Evolutionary conservation across 2,329 filamentous ascomycete genomes (phyloP), one percentile per base, ranked within the genome.

Genomic region (Arthrinium puccinioides): DNA sequence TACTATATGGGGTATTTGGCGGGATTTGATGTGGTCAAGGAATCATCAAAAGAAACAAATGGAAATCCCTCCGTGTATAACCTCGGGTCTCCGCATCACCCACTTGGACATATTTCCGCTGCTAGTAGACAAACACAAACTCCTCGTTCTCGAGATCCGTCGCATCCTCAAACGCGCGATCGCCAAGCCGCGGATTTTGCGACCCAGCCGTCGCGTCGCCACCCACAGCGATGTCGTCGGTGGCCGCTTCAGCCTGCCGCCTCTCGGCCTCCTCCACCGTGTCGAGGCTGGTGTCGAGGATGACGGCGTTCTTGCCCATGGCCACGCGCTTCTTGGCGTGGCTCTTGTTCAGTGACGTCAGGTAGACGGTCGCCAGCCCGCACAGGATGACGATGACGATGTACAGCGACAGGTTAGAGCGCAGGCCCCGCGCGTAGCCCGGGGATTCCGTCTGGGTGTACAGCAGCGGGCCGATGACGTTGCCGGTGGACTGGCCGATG

Each of bases 391-490:
- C 66, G n/a, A 84, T 67, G 2, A 71, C 54, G 16, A 76, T 60
- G 54, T 83, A 84, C 38, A 85, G 66, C 10, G 66, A 64, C 4
- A 84, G 63, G 44, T 81, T 82, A 2, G 74, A 70, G 2, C 69
- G 62, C 1, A 84, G 58, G 4, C 80, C 79, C 5, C 73, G 61
- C 4, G 60, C 60, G 38, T 81, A 81, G 2, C 66, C 53, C 0
- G 76, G 76, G 6, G 69, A 70, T 39, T 80, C 73, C 0, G 67
- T 67, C 0, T 75, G 72, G 4, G 72, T 79, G 54, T 81, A 84
- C 0, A 84, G 62, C 32, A 78, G 69, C 0, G 80, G 80, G 0
- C 79, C 80, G 16, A 83, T 62, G 24, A 84, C 75, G 46, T 85
- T 84, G 6, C 80, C 81, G 2, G 71, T 72, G 36, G 73, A 81